Evolutionary conservation across 805 yeast species (phyloP).

Genomic region (Nakazawaea anatomiae): DNA sequence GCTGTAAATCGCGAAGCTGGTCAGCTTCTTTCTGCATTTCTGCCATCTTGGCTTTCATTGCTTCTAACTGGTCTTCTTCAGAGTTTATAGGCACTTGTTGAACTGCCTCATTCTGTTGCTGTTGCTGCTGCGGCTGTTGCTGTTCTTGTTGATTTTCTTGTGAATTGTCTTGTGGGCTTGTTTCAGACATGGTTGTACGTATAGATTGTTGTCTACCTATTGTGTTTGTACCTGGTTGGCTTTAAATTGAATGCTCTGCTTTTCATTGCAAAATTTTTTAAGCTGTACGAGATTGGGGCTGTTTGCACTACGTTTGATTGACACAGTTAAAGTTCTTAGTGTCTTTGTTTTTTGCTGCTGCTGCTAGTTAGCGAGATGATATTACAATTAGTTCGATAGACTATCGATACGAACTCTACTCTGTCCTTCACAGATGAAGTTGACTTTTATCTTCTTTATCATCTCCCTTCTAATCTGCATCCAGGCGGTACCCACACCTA

Average conservation of each 20-base stretch:
- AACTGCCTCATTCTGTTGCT: neutral
- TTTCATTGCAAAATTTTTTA: too few species aligned
- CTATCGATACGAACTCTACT: neutral
- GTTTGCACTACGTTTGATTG: too few species aligned
- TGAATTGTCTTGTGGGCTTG: too few species aligned
- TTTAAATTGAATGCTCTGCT: too few species aligned
- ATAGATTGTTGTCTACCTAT: too few species aligned
- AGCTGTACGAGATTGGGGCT: too few species aligned
- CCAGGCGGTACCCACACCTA: neutral
- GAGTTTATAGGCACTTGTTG: neutral
- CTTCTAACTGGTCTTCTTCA: slow-evolving; percentile 19
- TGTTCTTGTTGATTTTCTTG: neutral
- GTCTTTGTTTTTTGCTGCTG: too few species aligned
- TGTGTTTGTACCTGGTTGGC: too few species aligned
- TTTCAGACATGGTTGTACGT: neutral
- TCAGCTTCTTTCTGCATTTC: slow-evolving; percentile 62
- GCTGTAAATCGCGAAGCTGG: slow-evolving; percentile 43
- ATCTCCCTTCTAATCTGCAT: neutral
- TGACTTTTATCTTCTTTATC: neutral
- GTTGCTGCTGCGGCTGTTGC: neutral
- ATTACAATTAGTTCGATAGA: too few species aligned
- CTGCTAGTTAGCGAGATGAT: too few species aligned
- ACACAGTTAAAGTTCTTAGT: too few species aligned
- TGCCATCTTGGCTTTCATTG: slow-evolving; percentile 38
- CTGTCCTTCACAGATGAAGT: neutral